A percentile compares a stretch with the other conserved stretches of the same genome.
These are phyloP conservation scores for Podila epicladia DNA, from an alignment of 192 early-diverging fungal genomes.

Conservation along the genomic window DNA sequence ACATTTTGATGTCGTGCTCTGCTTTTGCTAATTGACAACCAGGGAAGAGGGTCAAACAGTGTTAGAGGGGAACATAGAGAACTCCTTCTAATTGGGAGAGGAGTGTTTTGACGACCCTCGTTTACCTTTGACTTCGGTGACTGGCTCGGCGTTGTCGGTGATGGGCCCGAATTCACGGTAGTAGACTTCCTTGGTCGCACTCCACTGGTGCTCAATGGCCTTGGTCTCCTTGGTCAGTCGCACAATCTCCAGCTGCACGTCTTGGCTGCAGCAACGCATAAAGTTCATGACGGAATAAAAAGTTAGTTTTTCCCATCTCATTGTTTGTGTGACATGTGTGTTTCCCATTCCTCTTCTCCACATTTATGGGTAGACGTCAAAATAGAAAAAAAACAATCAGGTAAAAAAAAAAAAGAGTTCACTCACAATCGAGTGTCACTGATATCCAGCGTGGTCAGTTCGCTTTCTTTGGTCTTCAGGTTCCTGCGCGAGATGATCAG, in stretches of 20 bases:
- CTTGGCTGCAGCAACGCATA: neutral
- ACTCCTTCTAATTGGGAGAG: too few species aligned
- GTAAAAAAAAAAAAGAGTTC: neutral
- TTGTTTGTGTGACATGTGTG: neutral
- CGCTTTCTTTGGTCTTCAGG: conserved; percentile 12
- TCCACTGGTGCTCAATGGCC: conserved; percentile 37
- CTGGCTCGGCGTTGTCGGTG: conserved; percentile 2
- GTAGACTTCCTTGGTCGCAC: conserved; percentile 45
- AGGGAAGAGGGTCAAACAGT: neutral
- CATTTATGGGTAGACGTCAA: neutral
- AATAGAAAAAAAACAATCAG: neutral
- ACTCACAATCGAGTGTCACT: conserved; percentile 5
- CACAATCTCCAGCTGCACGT: conserved; percentile 18
- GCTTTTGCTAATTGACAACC: conserved; percentile 13
- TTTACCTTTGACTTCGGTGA: conserved; percentile 34
- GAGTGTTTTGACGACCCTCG: neutral
- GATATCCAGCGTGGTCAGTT: conserved; percentile 6
- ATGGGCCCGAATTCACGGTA: conserved; percentile 41
- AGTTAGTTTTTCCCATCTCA: neutral
- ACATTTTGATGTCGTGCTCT: conserved; percentile 29
- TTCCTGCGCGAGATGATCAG: conserved; percentile 10
- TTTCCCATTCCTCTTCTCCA: neutral
- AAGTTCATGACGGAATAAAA: neutral
- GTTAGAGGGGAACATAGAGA: neutral
- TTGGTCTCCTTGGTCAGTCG: conserved; percentile 6